These are phyloP conservation scores for Adiantum capillusveneris DNA, from an alignment of 75 land plant species.

Conservation along the genomic window DNA sequence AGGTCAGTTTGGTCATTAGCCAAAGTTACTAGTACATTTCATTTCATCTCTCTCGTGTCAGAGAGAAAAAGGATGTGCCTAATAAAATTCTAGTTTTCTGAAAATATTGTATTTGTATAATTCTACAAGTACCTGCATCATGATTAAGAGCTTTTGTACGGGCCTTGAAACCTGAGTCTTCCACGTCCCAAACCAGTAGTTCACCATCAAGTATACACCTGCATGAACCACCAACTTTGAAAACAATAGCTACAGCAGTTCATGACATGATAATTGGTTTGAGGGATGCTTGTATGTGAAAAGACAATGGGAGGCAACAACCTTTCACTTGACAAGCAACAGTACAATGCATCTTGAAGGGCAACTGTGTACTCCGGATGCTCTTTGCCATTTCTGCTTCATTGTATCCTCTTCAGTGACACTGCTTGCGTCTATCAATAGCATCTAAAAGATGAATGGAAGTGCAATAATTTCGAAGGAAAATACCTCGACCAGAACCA, in stretches of 20 bases:
- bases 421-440: too few species aligned
- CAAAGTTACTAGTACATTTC: too few species aligned
- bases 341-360: neutral
- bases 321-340: conserved; percentile 2
- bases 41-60: too few species aligned
- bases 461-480: neutral
- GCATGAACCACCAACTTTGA: too few species aligned
- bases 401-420: neutral
- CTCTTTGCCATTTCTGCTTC: conserved; percentile 8
- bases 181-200: conserved; percentile 25
- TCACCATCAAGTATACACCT: conserved; percentile 36
- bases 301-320: neutral
- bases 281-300: too few species aligned
- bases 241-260: too few species aligned
- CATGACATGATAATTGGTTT: too few species aligned
- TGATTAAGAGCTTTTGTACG: conserved; percentile 11
- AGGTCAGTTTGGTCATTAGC: too few species aligned
- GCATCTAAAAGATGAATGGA: neutral
- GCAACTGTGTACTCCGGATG: conserved; percentile 12
- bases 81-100: too few species aligned
- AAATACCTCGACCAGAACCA: conserved; percentile 27
- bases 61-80: too few species aligned
- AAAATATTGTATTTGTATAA: too few species aligned
- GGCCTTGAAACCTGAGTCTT: conserved; percentile 13
- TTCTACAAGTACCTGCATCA: conserved; percentile 10